Conservation (phyloP, 2,329 filamentous ascomycete species). For the Hansfordia pulvinata region DNA sequence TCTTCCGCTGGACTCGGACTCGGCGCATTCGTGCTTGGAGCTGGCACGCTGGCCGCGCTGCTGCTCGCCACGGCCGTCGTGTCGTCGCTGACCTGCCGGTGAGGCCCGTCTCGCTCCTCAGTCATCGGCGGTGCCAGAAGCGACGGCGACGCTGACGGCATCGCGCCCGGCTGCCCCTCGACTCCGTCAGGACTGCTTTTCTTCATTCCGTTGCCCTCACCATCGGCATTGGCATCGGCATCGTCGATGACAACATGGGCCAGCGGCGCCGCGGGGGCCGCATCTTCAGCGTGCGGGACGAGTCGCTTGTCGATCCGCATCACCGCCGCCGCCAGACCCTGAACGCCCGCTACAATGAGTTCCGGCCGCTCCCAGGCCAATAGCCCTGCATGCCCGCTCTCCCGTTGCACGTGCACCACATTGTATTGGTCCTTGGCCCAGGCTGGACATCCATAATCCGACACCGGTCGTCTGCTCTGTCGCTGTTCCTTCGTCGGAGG, state of each 20-base stretch:
- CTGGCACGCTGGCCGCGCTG: constrained; percentile 5
- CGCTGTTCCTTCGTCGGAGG: too few species aligned
- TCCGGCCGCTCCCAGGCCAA: constrained; percentile 35
- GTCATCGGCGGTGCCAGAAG: constrained; percentile 9
- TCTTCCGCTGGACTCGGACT: too few species aligned
- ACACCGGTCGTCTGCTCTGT: too few species aligned
- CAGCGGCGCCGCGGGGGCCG: constrained; percentile 14
- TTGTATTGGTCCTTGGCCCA: constrained; percentile 31
- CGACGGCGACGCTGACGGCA: too few species aligned
- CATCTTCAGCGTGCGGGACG: constrained; percentile 7
- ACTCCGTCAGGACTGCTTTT: too few species aligned
- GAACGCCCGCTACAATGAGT: constrained; percentile 25
- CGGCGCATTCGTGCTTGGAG: too few species aligned
- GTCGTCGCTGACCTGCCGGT: constrained; percentile 14
- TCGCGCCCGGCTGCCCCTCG: too few species aligned
- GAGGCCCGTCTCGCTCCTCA: constrained; percentile 9
- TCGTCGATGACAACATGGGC: constrained; percentile 17
- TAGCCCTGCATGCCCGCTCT: constrained; percentile 25
- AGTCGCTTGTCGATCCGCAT: constrained; percentile 23
- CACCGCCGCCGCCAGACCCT: constrained; percentile 25
- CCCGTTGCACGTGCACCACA: constrained; percentile 26
- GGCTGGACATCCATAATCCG: constrained; percentile 28
- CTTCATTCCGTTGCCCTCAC: too few species aligned
- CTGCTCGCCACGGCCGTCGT: constrained; percentile 12
- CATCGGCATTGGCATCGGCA: constrained; percentile 1